phyloP scores from a whole-genome alignment of 257 asterid species.

The Gardenia jasminoides region DNA sequence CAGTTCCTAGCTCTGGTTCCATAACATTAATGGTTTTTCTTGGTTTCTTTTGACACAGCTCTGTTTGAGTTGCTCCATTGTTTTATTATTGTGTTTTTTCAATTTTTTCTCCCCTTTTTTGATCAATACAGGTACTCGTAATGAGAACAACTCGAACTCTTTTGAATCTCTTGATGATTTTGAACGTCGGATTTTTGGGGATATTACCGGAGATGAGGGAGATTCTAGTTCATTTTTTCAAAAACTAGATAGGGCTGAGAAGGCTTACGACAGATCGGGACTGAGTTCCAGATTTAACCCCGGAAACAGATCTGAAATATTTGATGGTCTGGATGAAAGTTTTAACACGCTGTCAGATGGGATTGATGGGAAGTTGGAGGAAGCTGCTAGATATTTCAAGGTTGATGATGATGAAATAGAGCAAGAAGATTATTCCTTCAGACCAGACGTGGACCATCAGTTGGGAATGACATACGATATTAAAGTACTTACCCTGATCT shows the following conservation, averaged over 20 bases:
- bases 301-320: conserved; percentile 27
- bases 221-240: conserved; percentile 38
- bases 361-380: conserved; percentile 52
- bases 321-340: conserved; percentile 42
- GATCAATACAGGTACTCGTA: conserved; percentile 30
- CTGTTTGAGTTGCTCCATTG: background rate
- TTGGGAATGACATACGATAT: conserved; percentile 56
- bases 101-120: background rate
- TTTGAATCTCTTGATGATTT: conserved; percentile 46
- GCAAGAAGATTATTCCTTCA: conserved; percentile 55
- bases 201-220: conserved; percentile 16
- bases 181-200: conserved; percentile 42
- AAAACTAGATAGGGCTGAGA: conserved; percentile 54
- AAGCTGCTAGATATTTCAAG: conserved; percentile 70
- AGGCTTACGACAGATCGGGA: conserved; percentile 38
- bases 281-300: conserved; percentile 23
- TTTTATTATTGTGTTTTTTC: background rate
- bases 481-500: conserved; percentile 47
- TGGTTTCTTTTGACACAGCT: background rate
- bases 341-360: conserved; percentile 55
- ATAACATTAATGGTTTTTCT: background rate
- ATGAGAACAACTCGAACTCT: conserved; percentile 24
- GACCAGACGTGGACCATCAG: conserved; percentile 65
- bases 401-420: conserved; percentile 56
- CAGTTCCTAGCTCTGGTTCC: background rate